Evolutionary conservation across 257 asterid genomes (phyloP).

Genomic region (Vinca minor): DNA sequence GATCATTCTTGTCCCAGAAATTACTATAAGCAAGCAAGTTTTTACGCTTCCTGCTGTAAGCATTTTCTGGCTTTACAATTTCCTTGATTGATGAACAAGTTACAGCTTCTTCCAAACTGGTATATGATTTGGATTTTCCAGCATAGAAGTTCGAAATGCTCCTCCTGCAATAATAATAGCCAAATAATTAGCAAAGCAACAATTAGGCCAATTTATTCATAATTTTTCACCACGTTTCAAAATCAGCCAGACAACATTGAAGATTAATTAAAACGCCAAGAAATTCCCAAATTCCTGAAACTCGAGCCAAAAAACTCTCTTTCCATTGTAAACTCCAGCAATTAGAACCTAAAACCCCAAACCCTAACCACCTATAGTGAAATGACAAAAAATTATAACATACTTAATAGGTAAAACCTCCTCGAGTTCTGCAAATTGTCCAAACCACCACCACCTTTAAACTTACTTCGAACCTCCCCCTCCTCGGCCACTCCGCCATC

Average conservation of each 20-base stretch:
- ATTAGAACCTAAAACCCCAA: background rate
- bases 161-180: slow-evolving; percentile 33
- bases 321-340: background rate
- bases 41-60: slow-evolving; percentile 59
- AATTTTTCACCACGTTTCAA: no score
- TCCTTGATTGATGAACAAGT: slow-evolving; percentile 45
- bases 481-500: slow-evolving; percentile 28
- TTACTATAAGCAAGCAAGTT: slow-evolving; percentile 50
- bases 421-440: slow-evolving; percentile 34
- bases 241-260: no score
- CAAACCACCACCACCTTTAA: slow-evolving; percentile 22
- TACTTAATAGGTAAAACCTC: slow-evolving; percentile 40
- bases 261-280: no score
- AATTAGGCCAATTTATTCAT: no score
- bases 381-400: slow-evolving; percentile 5
- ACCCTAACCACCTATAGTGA: background rate
- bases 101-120: slow-evolving; percentile 60
- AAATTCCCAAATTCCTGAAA: no score
- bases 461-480: slow-evolving; percentile 41
- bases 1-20: slow-evolving; percentile 50
- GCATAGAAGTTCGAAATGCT: slow-evolving; percentile 32
- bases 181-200: no score
- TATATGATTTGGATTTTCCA: slow-evolving; percentile 42
- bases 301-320: no score
- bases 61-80: slow-evolving; percentile 55